Conservation (phyloP, 805 yeast species). For the Starmerella potacharoeniae region DNA sequence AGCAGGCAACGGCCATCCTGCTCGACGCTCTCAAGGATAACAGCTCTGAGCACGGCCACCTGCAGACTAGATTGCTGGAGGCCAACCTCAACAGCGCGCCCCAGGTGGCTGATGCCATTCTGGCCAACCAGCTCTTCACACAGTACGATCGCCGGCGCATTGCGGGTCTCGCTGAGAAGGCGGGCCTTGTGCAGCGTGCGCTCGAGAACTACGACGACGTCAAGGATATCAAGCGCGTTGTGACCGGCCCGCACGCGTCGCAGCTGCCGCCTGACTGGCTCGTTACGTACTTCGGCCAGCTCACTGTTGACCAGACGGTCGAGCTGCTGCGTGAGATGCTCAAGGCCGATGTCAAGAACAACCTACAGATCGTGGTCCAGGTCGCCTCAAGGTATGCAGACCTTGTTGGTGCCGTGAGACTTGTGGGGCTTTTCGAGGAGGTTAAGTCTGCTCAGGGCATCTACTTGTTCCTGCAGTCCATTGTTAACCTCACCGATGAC, state of each 20-base stretch:
- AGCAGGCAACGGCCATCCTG: constrained; percentile 95
- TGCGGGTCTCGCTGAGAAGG: constrained; percentile 86
- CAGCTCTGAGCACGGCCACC: constrained; percentile 85
- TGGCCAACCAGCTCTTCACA: constrained; percentile 90
- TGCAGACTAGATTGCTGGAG: constrained; percentile 89
- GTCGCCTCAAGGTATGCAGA: constrained; percentile 96
- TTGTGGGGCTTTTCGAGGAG: constrained; percentile 87
- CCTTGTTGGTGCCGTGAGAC: constrained; percentile 70
- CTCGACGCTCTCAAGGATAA: constrained; percentile 91
- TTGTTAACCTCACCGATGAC: constrained; percentile 88
- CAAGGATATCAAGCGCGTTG: constrained; percentile 89
- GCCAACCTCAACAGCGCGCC: constrained; percentile 92
- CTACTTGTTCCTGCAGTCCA: constrained; percentile 83
- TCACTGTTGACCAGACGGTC: constrained; percentile 86
- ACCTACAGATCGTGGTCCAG: constrained; percentile 86
- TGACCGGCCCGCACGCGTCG: constrained; percentile 58
- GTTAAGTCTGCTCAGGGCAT: constrained; percentile 86
- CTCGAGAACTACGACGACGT: constrained; percentile 90
- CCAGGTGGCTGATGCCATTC: constrained; percentile 97
- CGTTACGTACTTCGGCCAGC: constrained; percentile 80
- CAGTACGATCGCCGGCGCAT: constrained; percentile 90
- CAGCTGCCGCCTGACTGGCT: constrained; percentile 84
- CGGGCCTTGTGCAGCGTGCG: constrained; percentile 93
- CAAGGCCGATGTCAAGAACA: constrained; percentile 65
- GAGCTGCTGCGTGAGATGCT: constrained; percentile 80